A percentile compares a stretch with the other conserved stretches of the same genome.
phyloP scores from a whole-genome alignment of 2,329 filamentous ascomycete species.

The Colletotrichum agaves region DNA sequence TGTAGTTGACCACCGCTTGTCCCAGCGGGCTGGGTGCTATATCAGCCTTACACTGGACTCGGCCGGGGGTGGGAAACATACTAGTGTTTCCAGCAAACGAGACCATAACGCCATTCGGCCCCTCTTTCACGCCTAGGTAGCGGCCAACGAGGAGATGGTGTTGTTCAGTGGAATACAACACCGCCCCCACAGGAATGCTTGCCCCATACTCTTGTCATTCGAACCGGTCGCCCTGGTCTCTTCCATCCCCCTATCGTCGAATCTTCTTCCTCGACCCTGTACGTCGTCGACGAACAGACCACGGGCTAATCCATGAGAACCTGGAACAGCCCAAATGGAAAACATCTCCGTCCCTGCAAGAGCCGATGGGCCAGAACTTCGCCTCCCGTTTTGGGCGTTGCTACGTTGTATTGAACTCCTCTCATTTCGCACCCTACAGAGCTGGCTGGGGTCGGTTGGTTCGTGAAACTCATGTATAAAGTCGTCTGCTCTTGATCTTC shows the following conservation, averaged over 20 bases:
- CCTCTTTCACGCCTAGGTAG: constrained; percentile 16
- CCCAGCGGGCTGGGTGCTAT: not conserved
- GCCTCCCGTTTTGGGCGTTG: not conserved
- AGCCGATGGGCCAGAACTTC: not conserved
- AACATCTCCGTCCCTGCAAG: not conserved
- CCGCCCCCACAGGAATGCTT: not conserved
- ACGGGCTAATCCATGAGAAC: not conserved
- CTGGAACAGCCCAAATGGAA: constrained; percentile 1
- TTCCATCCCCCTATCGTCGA: not conserved
- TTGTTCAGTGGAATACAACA: constrained; percentile 1
- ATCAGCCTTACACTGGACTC: constrained; percentile 17
- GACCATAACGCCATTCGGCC: constrained; percentile 6
- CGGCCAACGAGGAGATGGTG: constrained; percentile 13
- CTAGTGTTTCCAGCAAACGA: constrained; percentile 32
- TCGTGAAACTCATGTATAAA: constrained; percentile 3
- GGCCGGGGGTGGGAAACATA: constrained; percentile 11
- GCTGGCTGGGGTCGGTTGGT: not conserved
- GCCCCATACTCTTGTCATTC: constrained; percentile 7
- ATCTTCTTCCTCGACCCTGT: constrained; percentile 6
- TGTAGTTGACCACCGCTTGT: not conserved
- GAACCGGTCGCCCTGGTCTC: not conserved
- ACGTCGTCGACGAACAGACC: not conserved
- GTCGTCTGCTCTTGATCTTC: not conserved
- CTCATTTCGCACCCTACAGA: constrained; percentile 9
- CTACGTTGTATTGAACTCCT: constrained; percentile 17